Percentiles rank a stretch among this genome's conserved stretches.
Conservation (phyloP, 768 basidiomycete genomes). For the Glaciozyma martinii region DNA sequence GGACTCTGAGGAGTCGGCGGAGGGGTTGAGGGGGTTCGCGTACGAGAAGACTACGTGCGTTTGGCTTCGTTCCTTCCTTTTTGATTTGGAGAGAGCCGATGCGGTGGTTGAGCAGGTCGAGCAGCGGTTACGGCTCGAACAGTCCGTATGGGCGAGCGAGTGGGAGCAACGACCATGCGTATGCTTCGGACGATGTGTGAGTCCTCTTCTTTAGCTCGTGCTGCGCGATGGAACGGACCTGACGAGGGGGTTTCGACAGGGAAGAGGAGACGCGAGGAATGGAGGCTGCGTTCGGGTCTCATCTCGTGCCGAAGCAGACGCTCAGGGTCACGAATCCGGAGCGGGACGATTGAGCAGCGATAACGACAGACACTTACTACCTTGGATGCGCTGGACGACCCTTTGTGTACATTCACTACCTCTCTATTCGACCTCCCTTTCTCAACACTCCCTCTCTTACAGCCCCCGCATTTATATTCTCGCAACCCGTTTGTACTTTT, state of each 20-base stretch:
- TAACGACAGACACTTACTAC: no score
- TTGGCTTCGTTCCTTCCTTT: not conserved
- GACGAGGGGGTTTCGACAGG: not conserved
- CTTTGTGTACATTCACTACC: no score
- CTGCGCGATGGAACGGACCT: not conserved
- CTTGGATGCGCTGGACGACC: no score
- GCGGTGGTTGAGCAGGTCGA: not conserved
- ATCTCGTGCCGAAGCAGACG: slow-evolving; percentile 1
- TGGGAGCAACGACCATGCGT: not conserved
- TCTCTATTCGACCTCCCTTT: no score
- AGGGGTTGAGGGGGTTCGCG: not conserved
- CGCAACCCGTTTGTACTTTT: no score
- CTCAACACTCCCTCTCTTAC: no score
- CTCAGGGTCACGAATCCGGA: slow-evolving; percentile 1
- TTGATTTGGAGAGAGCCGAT: no score
- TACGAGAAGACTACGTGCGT: slow-evolving; percentile 15
- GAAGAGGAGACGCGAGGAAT: slow-evolving; percentile 4
- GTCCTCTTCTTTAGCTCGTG: no score
- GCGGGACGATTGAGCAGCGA: not conserved
- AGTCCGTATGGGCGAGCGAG: not conserved
- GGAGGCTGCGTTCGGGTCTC: slow-evolving; percentile 1
- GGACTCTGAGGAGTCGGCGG: slow-evolving; percentile 9
- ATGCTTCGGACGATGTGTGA: no score
- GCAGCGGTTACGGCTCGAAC: not conserved
- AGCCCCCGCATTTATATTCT: no score